Evolutionary conservation across 2,329 filamentous ascomycete species (phyloP).

Genomic region (Pseudocercospora fijiensis): DNA sequence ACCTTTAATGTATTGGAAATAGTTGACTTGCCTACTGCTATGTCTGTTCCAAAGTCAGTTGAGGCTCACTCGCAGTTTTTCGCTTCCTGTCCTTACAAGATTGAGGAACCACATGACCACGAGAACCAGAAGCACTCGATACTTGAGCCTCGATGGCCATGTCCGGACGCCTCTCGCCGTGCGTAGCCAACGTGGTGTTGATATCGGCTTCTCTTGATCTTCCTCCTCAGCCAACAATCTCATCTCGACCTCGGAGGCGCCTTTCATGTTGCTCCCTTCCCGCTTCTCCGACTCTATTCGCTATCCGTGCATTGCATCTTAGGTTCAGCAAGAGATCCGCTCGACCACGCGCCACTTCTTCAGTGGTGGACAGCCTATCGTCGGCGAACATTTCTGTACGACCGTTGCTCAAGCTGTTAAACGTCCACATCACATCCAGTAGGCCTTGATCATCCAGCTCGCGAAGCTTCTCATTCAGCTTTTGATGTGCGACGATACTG

Average conservation of each 20-base stretch:
- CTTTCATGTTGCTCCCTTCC: not conserved
- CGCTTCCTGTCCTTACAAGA: conserved; percentile 20
- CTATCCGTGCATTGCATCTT: conserved; percentile 53
- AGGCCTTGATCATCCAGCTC: conserved; percentile 41
- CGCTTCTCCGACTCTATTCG: conserved; percentile 28
- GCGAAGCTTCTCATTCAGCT: conserved; percentile 55
- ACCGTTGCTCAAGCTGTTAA: conserved; percentile 49
- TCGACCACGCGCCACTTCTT: conserved; percentile 49
- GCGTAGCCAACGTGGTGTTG: not conserved
- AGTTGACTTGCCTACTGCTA: not conserved
- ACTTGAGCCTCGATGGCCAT: conserved; percentile 22
- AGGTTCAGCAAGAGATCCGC: conserved; percentile 56
- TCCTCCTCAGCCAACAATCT: conserved; percentile 18
- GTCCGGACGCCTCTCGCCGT: not conserved
- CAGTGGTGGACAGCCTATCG: conserved; percentile 46
- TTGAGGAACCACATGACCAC: conserved; percentile 24
- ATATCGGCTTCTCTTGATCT: conserved; percentile 1
- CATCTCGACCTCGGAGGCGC: conserved; percentile 23
- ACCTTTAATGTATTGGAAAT: not conserved
- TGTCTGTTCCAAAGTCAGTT: conserved; percentile 5
- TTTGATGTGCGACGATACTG: not conserved
- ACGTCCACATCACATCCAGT: conserved; percentile 52
- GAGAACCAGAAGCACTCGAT: conserved; percentile 19
- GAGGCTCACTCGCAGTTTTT: not conserved
- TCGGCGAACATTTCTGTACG: conserved; percentile 45